These are phyloP conservation scores for Geosmithia flava DNA, from an alignment of 2,329 filamentous ascomycete genomes.

Conservation along the genomic window DNA sequence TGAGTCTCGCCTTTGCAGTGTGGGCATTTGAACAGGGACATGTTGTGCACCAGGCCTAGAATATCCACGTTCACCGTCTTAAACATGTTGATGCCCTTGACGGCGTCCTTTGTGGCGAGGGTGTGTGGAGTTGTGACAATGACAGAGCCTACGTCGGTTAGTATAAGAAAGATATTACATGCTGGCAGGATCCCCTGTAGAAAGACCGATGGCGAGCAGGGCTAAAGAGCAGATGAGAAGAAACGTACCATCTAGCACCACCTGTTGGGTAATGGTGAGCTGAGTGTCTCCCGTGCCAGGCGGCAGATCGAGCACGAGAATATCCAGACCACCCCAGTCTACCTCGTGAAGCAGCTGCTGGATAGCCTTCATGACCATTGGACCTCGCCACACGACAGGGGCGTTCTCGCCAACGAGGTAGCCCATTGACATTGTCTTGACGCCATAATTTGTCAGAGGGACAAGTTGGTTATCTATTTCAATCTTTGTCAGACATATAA, in stretches of 20 bases:
- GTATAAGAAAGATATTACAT: not conserved
- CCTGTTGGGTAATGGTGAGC: slow-evolving; percentile 90
- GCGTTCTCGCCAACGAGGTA: slow-evolving; percentile 72
- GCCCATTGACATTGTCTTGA: slow-evolving; percentile 98
- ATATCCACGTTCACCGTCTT: slow-evolving; percentile 70
- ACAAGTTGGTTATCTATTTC: slow-evolving; percentile 62
- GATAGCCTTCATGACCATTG: slow-evolving; percentile 96
- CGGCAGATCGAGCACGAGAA: slow-evolving; percentile 82
- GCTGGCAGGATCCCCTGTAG: not conserved
- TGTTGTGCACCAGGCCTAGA: slow-evolving; percentile 84
- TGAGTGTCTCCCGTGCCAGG: slow-evolving; percentile 95
- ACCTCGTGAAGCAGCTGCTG: slow-evolving; percentile 94
- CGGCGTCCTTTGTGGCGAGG: slow-evolving; percentile 79
- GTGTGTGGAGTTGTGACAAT: slow-evolving; percentile 93
- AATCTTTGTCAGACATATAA: not conserved
- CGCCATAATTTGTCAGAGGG: slow-evolving; percentile 84
- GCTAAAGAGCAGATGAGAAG: slow-evolving; percentile 1
- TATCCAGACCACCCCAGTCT: slow-evolving; percentile 80
- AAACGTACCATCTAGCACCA: slow-evolving; percentile 64
- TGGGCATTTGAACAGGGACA: slow-evolving; percentile 75
- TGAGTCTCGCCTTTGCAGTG: slow-evolving; percentile 62
- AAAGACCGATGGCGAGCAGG: no score
- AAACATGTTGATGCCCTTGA: slow-evolving; percentile 90
- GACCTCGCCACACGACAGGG: slow-evolving; percentile 85
- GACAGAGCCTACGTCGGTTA: slow-evolving; percentile 46